Evolutionary conservation across 306 rosid species (phyloP).

Genomic region (Begonia peltatifolia): DNA sequence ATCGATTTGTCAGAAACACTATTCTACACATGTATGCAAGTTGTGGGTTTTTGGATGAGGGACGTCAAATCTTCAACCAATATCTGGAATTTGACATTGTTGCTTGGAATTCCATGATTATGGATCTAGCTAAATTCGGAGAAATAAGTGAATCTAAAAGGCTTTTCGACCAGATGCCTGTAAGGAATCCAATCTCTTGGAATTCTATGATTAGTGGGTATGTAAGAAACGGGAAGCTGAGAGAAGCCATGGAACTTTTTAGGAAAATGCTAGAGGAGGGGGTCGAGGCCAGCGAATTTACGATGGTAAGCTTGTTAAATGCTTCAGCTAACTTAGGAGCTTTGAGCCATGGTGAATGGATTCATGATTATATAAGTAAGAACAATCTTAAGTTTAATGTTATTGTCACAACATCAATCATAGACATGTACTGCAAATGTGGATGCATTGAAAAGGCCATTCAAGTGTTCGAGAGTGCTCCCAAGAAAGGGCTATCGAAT

Average conservation of each 20-base stretch:
- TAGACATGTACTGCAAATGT: constrained; percentile 81
- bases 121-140: constrained; percentile 64
- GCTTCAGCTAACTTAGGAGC: constrained; percentile 82
- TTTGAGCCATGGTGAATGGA: constrained; percentile 67
- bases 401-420: constrained; percentile 55
- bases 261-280: constrained; percentile 39
- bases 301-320: constrained; percentile 82
- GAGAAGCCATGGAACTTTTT: constrained; percentile 49
- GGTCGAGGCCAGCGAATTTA: constrained; percentile 52
- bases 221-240: constrained; percentile 56
- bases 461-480: constrained; percentile 36
- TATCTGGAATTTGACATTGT: constrained; percentile 37
- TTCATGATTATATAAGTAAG: constrained; percentile 48
- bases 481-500: constrained; percentile 40
- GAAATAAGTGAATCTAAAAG: constrained; percentile 47
- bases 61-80: constrained; percentile 36
- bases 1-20: constrained; percentile 43
- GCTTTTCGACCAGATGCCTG: constrained; percentile 50
- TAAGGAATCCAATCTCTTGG: constrained; percentile 53
- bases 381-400: constrained; percentile 39
- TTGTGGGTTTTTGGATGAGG: constrained; percentile 55
- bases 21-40: constrained; percentile 52
- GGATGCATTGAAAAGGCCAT: constrained; percentile 46
- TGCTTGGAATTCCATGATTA: constrained; percentile 71
- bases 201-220: constrained; percentile 73